These are phyloP conservation scores for Rehmannia glutinosa DNA, from an alignment of 257 asterid genomes.

Conservation along the genomic window DNA sequence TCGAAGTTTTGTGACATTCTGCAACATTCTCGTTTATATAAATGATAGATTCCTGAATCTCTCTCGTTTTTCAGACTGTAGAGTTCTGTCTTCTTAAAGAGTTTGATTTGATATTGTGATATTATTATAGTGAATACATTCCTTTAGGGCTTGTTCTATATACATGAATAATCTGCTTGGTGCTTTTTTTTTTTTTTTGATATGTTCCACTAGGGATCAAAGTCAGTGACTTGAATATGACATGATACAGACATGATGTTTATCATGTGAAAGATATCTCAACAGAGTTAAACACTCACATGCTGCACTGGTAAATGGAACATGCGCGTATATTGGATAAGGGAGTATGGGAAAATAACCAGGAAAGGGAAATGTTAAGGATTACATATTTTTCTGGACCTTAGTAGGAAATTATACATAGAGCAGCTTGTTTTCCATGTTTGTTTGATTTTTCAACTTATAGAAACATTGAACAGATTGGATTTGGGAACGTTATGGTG, in stretches of 20 bases:
- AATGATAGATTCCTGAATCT: not conserved
- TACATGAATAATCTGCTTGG: not conserved
- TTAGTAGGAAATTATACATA: too few species aligned
- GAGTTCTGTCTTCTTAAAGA: not conserved
- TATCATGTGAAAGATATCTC: not conserved
- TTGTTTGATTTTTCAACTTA: not conserved
- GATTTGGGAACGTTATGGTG: too few species aligned
- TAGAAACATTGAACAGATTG: too few species aligned
- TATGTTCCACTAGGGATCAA: not conserved
- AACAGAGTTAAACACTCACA: not conserved
- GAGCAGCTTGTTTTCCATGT: too few species aligned
- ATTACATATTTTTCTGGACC: too few species aligned
- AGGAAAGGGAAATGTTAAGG: too few species aligned
- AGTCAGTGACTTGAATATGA: not conserved
- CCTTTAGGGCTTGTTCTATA: not conserved
- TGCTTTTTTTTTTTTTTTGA: not conserved
- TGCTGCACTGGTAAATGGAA: not conserved
- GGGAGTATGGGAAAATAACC: not conserved
- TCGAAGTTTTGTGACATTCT: not conserved
- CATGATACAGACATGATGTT: not conserved
- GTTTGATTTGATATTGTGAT: not conserved
- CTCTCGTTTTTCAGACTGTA: not conserved
- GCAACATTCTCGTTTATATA: not conserved
- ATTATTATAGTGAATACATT: not conserved
- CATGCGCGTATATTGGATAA: not conserved